phyloP scores from a whole-genome alignment of 441 rosid genomes.

The Erysimum cheiri region DNA sequence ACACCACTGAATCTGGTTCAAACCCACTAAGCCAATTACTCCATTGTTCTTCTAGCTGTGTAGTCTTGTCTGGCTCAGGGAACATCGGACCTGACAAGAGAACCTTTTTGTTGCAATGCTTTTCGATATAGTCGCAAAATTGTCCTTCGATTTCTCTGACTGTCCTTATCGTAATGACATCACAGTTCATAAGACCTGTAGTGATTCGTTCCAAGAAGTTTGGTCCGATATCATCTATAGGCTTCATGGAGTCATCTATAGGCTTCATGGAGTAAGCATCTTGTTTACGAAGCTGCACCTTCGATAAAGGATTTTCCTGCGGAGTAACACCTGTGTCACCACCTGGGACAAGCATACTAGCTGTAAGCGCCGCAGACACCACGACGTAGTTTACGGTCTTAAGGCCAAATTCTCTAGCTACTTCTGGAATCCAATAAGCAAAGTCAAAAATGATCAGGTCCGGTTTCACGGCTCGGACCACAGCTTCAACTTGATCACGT shows the following conservation, averaged over 20 bases:
- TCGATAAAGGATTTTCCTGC: slow-evolving; percentile 25
- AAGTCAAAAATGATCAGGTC: slow-evolving; percentile 41
- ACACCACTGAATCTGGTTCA: slow-evolving; percentile 22
- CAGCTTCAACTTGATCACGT: slow-evolving; percentile 11
- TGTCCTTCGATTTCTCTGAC: slow-evolving; percentile 54
- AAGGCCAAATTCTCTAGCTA: slow-evolving; percentile 34
- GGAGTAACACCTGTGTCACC: slow-evolving; percentile 10
- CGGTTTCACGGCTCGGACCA: slow-evolving; percentile 13
- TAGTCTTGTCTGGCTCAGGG: slow-evolving; percentile 19
- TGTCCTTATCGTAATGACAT: slow-evolving; percentile 52
- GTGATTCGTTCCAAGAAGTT: slow-evolving; percentile 28
- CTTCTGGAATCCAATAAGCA: slow-evolving; percentile 46
- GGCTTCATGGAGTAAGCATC: slow-evolving; percentile 13
- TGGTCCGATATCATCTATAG: slow-evolving; percentile 19
- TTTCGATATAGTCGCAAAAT: slow-evolving; percentile 49
- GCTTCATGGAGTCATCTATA: slow-evolving; percentile 18
- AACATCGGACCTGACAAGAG: slow-evolving; percentile 38
- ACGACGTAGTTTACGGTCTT: slow-evolving; percentile 33
- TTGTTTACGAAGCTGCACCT: slow-evolving; percentile 7
- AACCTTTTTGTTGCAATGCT: slow-evolving; percentile 46
- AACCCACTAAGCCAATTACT: slow-evolving; percentile 18
- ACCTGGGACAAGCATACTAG: slow-evolving; percentile 30
- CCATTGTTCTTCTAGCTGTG: slow-evolving; percentile 34
- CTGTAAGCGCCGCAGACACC: slow-evolving; percentile 19
- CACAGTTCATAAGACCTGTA: slow-evolving; percentile 44